These are phyloP conservation scores for Silene noctiflora DNA, from an alignment of 179 eudicot species.

Conservation along the genomic window DNA sequence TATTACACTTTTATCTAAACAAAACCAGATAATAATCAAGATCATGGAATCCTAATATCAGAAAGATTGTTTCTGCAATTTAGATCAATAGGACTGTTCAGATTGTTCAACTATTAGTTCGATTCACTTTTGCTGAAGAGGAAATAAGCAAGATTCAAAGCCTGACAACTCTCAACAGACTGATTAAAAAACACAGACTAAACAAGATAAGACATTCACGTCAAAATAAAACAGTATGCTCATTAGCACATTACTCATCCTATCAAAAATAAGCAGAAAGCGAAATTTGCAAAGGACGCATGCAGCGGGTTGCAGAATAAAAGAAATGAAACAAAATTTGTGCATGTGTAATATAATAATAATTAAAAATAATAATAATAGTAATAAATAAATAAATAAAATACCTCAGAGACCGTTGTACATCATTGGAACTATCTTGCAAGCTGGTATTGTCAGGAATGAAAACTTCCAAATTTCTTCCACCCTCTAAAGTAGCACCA, in stretches of 20 bases:
- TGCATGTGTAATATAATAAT: not conserved
- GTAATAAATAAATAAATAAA: not conserved
- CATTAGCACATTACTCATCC: not conserved
- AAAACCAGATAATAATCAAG: not conserved
- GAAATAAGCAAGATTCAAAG: not conserved
- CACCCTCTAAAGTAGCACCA: slow-evolving; percentile 28
- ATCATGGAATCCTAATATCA: not conserved
- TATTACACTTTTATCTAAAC: not conserved
- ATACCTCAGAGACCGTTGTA: slow-evolving; percentile 53
- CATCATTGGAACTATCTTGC: slow-evolving; percentile 35
- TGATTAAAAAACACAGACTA: not conserved
- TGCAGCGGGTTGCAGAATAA: not conserved
- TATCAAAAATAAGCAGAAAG: slow-evolving; percentile 11
- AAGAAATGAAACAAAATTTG: too few relatives aligned
- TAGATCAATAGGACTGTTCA: not conserved
- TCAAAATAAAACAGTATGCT: not conserved
- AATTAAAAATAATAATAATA: not conserved
- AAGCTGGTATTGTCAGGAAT: slow-evolving; percentile 34
- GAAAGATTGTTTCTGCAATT: not conserved
- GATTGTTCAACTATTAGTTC: not conserved
- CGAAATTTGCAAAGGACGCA: not conserved
- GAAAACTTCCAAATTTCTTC: slow-evolving; percentile 35
- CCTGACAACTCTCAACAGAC: not conserved
- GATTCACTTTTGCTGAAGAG: not conserved
- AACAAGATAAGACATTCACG: not conserved